Base-by-base conservation (phyloP, 805 yeast species). In the Saccharomycopsis fodiens region DNA sequence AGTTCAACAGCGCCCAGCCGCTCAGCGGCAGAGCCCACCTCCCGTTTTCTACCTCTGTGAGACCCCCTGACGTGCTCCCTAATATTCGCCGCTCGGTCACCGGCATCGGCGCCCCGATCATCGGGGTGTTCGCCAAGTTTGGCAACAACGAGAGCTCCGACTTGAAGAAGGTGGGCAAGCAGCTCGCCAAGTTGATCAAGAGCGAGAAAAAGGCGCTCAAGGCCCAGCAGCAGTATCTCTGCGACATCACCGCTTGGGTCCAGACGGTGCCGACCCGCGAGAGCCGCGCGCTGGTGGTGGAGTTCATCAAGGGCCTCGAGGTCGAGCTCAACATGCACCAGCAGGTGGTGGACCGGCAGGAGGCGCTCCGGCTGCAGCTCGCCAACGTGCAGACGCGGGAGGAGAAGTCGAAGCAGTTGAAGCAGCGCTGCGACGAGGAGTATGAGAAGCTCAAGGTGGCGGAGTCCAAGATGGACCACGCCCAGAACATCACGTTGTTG, bases 301-400 rank as follows among this genome's bases (percentile, higher is more conserved):
- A 70, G 41, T 70, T 68, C 37, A 59, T 65, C 38, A 61, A 63
- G 42, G 58, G 72, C 7, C 51, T 70, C 2, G 64, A 63, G 34
- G 42, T 57, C 19, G 76, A 73, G 55, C 52, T 63, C 15, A 64
- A 65, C 13, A 51, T 62, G 3, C 56, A 60, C 23, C 67, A 65
- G 15, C 61, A 59, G n/a, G 43, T 66, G 29, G 59, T 66, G 16
- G 70, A 73, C 45, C 69, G 67, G 51, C 60, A 72, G 50, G 74
- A 70, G 39, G 64, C 57, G 41, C 59, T 75, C 30, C 68, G 66
- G 47, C 54, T 67, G 13, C 72, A 72, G 45, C 57, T 77, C 41
- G 59, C 60, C 7, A 70, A 68, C 42, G 74, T 77, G 4, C 61
- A 69, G 35, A 70, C 72, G 51, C 62, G 82, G 47, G 83, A 77